A percentile compares a stretch with the other conserved stretches of the same genome.
phyloP scores from a whole-genome alignment of 768 basidiomycete species.

The Tricholoma sp. region DNA sequence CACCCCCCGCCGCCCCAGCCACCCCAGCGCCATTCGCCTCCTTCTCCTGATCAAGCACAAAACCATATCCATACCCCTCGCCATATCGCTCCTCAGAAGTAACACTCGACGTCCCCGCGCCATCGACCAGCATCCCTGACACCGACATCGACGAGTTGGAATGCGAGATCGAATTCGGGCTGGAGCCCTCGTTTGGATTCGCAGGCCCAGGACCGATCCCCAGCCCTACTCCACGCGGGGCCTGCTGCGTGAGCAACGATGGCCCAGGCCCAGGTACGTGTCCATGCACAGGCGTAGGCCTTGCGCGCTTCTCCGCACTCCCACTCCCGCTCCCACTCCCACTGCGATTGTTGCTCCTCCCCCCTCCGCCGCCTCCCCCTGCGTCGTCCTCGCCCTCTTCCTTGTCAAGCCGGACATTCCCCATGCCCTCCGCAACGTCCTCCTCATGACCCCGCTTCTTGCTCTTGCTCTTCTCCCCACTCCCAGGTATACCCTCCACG shows the following conservation, averaged over 20 bases:
- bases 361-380: slow-evolving; percentile 9
- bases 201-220: neutral
- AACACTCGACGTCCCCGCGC: too few species aligned
- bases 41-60: slow-evolving; percentile 6
- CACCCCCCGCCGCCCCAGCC: slow-evolving; percentile 13
- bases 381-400: neutral
- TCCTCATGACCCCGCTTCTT: neutral
- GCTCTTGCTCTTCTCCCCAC: neutral
- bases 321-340: slow-evolving; percentile 18
- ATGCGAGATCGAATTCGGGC: neutral
- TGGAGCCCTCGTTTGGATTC: neutral
- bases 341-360: slow-evolving; percentile 15
- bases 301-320: slow-evolving; percentile 21
- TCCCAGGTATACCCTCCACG: neutral
- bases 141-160: neutral
- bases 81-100: neutral
- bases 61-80: neutral
- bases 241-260: slow-evolving; percentile 71
- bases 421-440: neutral
- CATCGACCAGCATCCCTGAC: neutral
- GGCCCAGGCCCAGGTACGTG: slow-evolving; percentile 41
- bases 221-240: slow-evolving; percentile 27
- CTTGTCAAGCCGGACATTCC: neutral
- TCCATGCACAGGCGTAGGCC: slow-evolving; percentile 7
- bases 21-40: slow-evolving; percentile 26